Evolutionary conservation across 2,329 filamentous ascomycete genomes (phyloP).

Genomic region (Helminthosporium solani): DNA sequence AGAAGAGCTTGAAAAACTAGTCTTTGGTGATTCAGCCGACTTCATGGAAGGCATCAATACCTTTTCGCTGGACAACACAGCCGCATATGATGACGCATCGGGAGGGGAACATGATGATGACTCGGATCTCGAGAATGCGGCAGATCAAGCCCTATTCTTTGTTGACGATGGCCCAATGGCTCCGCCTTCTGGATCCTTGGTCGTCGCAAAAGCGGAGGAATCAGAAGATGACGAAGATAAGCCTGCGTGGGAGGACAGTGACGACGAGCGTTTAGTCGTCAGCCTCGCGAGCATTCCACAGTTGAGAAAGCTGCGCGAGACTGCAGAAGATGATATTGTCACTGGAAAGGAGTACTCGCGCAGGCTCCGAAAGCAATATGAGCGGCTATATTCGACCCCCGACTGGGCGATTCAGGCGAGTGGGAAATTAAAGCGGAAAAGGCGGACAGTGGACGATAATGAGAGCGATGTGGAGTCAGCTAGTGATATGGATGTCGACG

Average conservation of each 20-base stretch:
- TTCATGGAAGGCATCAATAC: conserved; percentile 74
- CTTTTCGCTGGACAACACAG: conserved; percentile 49
- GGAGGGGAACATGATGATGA: conserved; percentile 51
- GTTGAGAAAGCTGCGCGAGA: conserved; percentile 78
- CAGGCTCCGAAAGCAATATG: conserved; percentile 76
- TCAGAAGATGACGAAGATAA: conserved; percentile 44
- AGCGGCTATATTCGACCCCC: conserved; percentile 61
- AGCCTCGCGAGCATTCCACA: conserved; percentile 75
- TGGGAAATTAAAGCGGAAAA: conserved; percentile 48
- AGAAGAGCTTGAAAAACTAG: conserved; percentile 79
- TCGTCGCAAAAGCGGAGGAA: conserved; percentile 43
- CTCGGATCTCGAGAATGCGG: conserved; percentile 60
- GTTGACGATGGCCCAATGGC: conserved; percentile 65
- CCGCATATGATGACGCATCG: conserved; percentile 27
- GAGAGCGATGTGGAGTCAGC: conserved; percentile 52
- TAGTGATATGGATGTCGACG: conserved; percentile 55
- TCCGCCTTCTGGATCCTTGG: conserved; percentile 43
- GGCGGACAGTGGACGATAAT: conserved; percentile 45
- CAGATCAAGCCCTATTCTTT: conserved; percentile 84
- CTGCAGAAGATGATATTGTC: conserved; percentile 81
- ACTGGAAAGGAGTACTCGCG: conserved; percentile 81
- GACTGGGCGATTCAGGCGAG: conserved; percentile 58
- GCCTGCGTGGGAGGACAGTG: conserved; percentile 88
- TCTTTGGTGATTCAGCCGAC: conserved; percentile 83
- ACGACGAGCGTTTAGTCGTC: conserved; percentile 83